Conservation (phyloP, 2,329 filamentous ascomycete genomes). For the Aspergillus sp. region DNA sequence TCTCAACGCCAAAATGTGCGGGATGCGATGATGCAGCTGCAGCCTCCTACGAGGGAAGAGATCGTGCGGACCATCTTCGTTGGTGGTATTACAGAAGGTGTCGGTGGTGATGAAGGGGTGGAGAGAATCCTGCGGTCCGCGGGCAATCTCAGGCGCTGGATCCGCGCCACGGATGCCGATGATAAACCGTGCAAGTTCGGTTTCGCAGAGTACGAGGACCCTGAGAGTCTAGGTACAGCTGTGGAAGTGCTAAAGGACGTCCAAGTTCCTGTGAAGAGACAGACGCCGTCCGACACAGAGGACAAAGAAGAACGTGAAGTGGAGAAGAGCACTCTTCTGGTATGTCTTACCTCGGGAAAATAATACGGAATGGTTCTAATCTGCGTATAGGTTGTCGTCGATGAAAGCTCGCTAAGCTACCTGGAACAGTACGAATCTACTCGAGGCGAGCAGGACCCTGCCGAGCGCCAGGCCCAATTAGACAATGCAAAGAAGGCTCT, state of each 20-base stretch:
- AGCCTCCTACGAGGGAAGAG: conserved; percentile 86
- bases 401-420: conserved; percentile 81
- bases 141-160: conserved; percentile 83
- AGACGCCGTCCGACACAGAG: conserved; percentile 53
- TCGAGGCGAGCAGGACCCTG: conserved; percentile 65
- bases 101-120: conserved; percentile 75
- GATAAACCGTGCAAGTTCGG: conserved; percentile 86
- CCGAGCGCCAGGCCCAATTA: conserved; percentile 68
- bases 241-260: conserved; percentile 83
- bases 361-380: neutral
- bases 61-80: conserved; percentile 90
- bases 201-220: conserved; percentile 93
- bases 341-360: conserved; percentile 42
- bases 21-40: conserved; percentile 71
- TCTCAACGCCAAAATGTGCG: conserved; percentile 68
- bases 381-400: conserved; percentile 65
- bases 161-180: conserved; percentile 75
- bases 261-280: conserved; percentile 78
- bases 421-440: conserved; percentile 78
- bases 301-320: conserved; percentile 54
- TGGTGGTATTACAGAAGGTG: conserved; percentile 78
- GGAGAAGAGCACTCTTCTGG: conserved; percentile 72
- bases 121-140: conserved; percentile 78
- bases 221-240: conserved; percentile 82
- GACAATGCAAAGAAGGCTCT: conserved; percentile 72